Conservation (phyloP, 768 basidiomycete species). For the Hericium erinaceus region DNA sequence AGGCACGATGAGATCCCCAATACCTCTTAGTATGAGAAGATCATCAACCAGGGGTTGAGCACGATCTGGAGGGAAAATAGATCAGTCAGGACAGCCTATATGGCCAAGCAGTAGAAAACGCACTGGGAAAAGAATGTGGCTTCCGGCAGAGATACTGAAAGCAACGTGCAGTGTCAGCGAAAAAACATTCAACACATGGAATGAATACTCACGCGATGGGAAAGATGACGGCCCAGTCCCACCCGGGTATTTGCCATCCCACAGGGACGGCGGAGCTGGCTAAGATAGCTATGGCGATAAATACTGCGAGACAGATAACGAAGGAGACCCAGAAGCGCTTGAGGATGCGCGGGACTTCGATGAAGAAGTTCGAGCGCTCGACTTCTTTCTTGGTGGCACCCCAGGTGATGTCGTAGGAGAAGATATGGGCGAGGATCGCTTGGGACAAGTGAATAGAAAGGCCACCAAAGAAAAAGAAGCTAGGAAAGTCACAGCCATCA, state of each 20-base stretch:
- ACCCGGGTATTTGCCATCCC: constrained; percentile 53
- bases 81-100: constrained; percentile 13
- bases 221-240: constrained; percentile 66
- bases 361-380: constrained; percentile 83
- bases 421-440: constrained; percentile 45
- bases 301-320: constrained; percentile 39
- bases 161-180: not conserved
- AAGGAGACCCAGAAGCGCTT: constrained; percentile 69
- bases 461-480: constrained; percentile 49
- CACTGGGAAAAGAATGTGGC: constrained; percentile 70
- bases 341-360: constrained; percentile 78
- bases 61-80: constrained; percentile 43
- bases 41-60: constrained; percentile 84
- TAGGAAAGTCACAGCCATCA: constrained; percentile 4
- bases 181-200: constrained; percentile 1
- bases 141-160: constrained; percentile 47
- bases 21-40: constrained; percentile 48
- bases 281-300: constrained; percentile 51
- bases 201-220: constrained; percentile 52
- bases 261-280: constrained; percentile 41
- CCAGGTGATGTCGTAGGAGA: constrained; percentile 53
- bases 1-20: too few species aligned
- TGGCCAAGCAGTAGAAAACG: constrained; percentile 8
- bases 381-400: constrained; percentile 71
- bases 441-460: constrained; percentile 43